phyloP scores from a whole-genome alignment of 495 filamentous ascomycete genomes.

The Penicillium nucicola region DNA sequence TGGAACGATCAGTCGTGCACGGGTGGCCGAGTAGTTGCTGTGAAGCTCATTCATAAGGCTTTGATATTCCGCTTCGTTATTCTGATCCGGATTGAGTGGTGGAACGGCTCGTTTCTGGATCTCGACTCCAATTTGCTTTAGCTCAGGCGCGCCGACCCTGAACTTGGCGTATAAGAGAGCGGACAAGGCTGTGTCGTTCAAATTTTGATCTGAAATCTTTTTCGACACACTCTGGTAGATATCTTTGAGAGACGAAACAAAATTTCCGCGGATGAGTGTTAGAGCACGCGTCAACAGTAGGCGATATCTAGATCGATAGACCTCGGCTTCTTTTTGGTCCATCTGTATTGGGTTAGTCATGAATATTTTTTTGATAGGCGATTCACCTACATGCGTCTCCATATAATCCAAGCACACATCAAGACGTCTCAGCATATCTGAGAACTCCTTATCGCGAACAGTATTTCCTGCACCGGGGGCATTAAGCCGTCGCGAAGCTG shows the following conservation, averaged over 20 bases:
- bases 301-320: slow-evolving; percentile 71
- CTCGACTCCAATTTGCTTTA: slow-evolving; percentile 64
- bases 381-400: slow-evolving; percentile 66
- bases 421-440: slow-evolving; percentile 77
- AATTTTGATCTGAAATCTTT: slow-evolving; percentile 64
- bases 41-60: slow-evolving; percentile 64
- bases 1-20: slow-evolving; percentile 58
- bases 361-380: neutral
- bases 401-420: slow-evolving; percentile 91
- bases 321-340: slow-evolving; percentile 78
- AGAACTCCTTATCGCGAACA: slow-evolving; percentile 76
- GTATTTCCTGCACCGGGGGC: slow-evolving; percentile 83
- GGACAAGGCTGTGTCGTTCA: slow-evolving; percentile 75
- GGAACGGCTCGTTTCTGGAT: slow-evolving; percentile 66
- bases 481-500: slow-evolving; percentile 83
- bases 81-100: slow-evolving; percentile 57
- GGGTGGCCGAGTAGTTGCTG: slow-evolving; percentile 59
- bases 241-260: slow-evolving; percentile 68
- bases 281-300: slow-evolving; percentile 68
- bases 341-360: slow-evolving; percentile 46
- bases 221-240: slow-evolving; percentile 67
- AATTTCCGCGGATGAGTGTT: slow-evolving; percentile 82
- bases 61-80: slow-evolving; percentile 63
- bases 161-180: slow-evolving; percentile 78
- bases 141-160: slow-evolving; percentile 61